Base-by-base conservation (phyloP, 176 grass and related monocot genomes). In the Poa pratensis region DNA sequence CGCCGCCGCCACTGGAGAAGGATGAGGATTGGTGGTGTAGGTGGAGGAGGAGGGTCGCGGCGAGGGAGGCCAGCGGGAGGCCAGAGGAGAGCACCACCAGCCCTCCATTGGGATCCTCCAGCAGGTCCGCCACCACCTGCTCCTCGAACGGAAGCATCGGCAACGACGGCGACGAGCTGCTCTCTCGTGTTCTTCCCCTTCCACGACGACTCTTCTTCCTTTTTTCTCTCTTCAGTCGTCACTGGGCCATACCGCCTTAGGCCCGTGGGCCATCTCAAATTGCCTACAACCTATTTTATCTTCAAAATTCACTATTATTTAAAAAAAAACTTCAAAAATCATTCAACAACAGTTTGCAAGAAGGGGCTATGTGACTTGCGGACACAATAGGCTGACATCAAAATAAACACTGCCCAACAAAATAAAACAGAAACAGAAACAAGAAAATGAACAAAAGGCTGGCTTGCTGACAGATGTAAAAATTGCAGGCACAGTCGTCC, bases 71-170 rank as follows among this genome's bases (percentile, higher is more conserved):
- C 58, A 97, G 57, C 26, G 90, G 89, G 69, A 94, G 84, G 26
- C 95, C 92, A 10, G 92, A 91, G 50, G 90, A 92, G 75, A 97
- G 81, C 27, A 97, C 88, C 60, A 92, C 78, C 40, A 97, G 82
- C 6, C 92, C 95, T 46, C 95, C 95, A 68, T 97, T 97, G 79
- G 86, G 70, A 73, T 97, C 95, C 32, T 97, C 95, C 46, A 92
- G 80, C 32, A 97, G 88, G 84, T 94, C 95, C 51, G 87, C 84
- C 81, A 94, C 51, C 64, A 94, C 84, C 79, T 92, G 92, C 84
- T 91, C 90, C 79, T 97, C 90, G 78, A 96, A 96, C 7, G 90
- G 32, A 5, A 93, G 71, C 90, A 90, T 90, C 77, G 63, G 0
- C 82, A 45, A 19, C 76, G 20, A 3, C 75, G 74, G 32, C 77